Evolutionary conservation across 2,329 filamentous ascomycete genomes (phyloP), one percentile per base, ranked within the genome.

Genomic region (Colletotrichum sp.): DNA sequence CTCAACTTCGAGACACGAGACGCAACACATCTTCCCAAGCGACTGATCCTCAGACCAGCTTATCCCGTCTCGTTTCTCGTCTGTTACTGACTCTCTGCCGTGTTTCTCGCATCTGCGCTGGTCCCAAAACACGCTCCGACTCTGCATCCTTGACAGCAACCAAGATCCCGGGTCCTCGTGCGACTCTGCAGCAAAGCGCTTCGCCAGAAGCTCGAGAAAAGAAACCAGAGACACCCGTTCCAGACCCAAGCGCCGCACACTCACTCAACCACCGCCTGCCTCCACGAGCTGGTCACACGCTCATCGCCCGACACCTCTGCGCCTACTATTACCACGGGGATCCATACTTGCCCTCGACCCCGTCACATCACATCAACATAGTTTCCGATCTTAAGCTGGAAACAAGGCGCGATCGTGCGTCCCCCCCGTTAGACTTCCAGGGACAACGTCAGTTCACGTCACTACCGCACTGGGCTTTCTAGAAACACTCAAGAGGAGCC

Each of bases 81-180:
- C 73, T 68, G 39, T 59, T 63, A 39, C 69, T 61, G 55, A 63
- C 29, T 22, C 22, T 52, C 25, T 61, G 55, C 66, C 32, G 65
- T 66, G 74, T 75, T 77, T 77, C 74, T 69, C 30, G 29, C 74
- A 65, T 36, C 22, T 77, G 71, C 59, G 65, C 65, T 69, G 66
- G 63, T 72, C 73, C 39, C 63, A 76, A 76, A 76, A 76, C 73
- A 72, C 73, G 73, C 73, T 76, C 73, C 69, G 64, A 34, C 64
- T 55, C 57, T 69, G 69, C 69, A 75, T 77, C 71, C 71, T 77
- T 77, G 71, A 77, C 61, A 75, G 52, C 74, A 75, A 65, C 74
- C 74, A 75, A 71, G 59, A 75, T 75, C 74, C 71, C 55, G 74
- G 74, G 74, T 65, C 69, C 39, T 75, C 34, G 71, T 77, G 71